Evolutionary conservation across 176 grass and related monocot genomes (phyloP), one percentile per base, ranked within the genome.

Genomic region (Musa schizocarpa): DNA sequence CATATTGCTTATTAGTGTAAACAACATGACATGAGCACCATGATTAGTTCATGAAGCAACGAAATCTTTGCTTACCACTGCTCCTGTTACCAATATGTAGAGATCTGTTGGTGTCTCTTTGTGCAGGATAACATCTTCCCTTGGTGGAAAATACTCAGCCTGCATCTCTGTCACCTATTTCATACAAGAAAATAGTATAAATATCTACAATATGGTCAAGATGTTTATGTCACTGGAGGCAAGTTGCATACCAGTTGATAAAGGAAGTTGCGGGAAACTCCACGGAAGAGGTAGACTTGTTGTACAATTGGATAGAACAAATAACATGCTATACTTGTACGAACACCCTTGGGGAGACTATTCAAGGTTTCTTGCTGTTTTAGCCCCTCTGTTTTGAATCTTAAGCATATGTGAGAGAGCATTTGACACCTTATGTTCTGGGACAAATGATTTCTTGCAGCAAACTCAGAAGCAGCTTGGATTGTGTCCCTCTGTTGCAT

Each of bases 41-140:
- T 27, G 22, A 76, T 72, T 50, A 74, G 74, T 11, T 3, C 16
- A 50, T 56, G 54, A 78, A 78, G 17, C 53, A 61, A 65, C 24
- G 19, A 62, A 78, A 79, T 74, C 53, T 79, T 75, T 76, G 26
- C 89, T 87, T 53, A 96, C 92, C 84, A 86, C 79, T 86, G 77
- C 77, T 89, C 92, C 92, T 68, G 89, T 86, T 65, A 96, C 89
- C 77, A 96, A 26, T 80, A 96, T 89, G 78, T 96, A 92, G 78
- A 92, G 43, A 82, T 89, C 87, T 78, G 77, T 71, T 3, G 87
- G 80, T 57, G 86, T 76, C 85, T 89, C 87, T 26, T 86, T 85
- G 77, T 92, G 89, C 25, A 89, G 63, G 72, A 92, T 85, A 52
- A 92, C 68, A 55, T 87, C 79, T 89, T 96, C 89, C 76, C 62